Evolutionary conservation across 2,329 filamentous ascomycete genomes (phyloP), one percentile per base, ranked within the genome.

Genomic region (Tolypocladium paradoxum): DNA sequence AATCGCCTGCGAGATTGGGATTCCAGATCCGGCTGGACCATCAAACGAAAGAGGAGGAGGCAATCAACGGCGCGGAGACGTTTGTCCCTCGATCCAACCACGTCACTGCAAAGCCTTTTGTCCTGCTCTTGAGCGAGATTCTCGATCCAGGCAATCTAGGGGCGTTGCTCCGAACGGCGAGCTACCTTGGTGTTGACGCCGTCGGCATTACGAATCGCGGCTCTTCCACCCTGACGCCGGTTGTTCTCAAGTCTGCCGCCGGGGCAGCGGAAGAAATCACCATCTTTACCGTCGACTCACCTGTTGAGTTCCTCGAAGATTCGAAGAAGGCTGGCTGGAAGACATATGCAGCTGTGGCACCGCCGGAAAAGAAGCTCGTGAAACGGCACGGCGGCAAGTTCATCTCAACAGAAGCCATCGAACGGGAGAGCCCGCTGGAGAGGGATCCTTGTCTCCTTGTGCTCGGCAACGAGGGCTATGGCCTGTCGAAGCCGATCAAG

Each of bases 61-160:
- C 68, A 1, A 72, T 96, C 55, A 96, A 96, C 62, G 89, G 90
- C 29, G 77, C 72, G 0, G 71, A 79, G 18, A 67, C 71, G 2
- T 82, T 88, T 56, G 54, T 71, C 27, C 55, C 55, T 20, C 64
- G 67, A 6, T 58, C 62, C 16, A 66, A 59, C 54, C 58, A 62
- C 31, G 55, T 64, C 16, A 63, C 63, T 14, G 75, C 72, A 53
- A 80, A 84, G 50, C 89, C 89, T 0, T 76, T 95, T 33, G 75
- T 95, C 9, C 72, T 95, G 2, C 71, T 92, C 34, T 73, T 93
- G 2, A 85, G 93, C 60, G 81, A 85, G 52, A 84, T 95, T 37
- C 72, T 90, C 11, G 92, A 99, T 63, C 87, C 90, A 0, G 90
- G 89, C 29, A 99, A 99, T 64, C 74, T 97, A 1, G 93, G 93